A percentile compares a stretch with the other conserved stretches of the same genome.
Conservation (phyloP, 768 basidiomycete genomes). For the Lactarius tabidus region DNA sequence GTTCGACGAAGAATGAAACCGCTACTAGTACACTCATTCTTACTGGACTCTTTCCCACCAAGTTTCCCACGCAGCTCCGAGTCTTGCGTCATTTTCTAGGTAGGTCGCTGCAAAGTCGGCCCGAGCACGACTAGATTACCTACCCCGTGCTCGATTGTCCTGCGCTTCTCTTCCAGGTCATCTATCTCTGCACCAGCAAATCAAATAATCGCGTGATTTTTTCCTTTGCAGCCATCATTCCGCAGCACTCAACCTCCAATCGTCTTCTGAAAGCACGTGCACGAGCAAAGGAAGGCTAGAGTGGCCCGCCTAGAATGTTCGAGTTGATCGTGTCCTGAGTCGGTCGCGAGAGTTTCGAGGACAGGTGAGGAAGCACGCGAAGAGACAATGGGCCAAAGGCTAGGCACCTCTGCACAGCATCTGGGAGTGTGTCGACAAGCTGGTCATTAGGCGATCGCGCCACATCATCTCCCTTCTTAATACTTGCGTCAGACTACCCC, state of each 20-base stretch:
- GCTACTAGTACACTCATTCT: slow-evolving; percentile 48
- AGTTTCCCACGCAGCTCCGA: too few relatives aligned
- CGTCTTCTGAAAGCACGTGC: slow-evolving; percentile 53
- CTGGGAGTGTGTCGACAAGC: too few relatives aligned
- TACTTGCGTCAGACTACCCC: too few relatives aligned
- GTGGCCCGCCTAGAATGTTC: slow-evolving; percentile 64
- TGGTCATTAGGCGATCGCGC: too few relatives aligned
- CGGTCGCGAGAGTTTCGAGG: slow-evolving; percentile 53
- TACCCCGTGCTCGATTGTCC: slow-evolving; percentile 64
- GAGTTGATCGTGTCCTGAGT: slow-evolving; percentile 61
- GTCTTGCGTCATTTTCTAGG: slow-evolving; percentile 68
- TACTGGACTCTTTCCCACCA: slow-evolving; percentile 85
- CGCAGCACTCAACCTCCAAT: slow-evolving; percentile 34
- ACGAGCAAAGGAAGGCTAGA: slow-evolving; percentile 75
- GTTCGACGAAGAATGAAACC: not conserved
- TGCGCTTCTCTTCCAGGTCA: slow-evolving; percentile 59
- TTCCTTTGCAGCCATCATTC: slow-evolving; percentile 67
- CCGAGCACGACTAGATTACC: slow-evolving; percentile 59
- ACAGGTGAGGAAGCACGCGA: slow-evolving; percentile 33
- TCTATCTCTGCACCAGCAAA: slow-evolving; percentile 71
- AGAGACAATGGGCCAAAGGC: too few relatives aligned
- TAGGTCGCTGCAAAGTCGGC: slow-evolving; percentile 69
- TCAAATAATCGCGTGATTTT: slow-evolving; percentile 82
- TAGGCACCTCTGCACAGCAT: too few relatives aligned
- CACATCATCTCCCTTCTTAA: too few relatives aligned